Percentiles rank a stretch among this genome's conserved stretches.
Evolutionary conservation across 2,329 filamentous ascomycete species (phyloP).

Genomic region (Ilyonectria destructans): DNA sequence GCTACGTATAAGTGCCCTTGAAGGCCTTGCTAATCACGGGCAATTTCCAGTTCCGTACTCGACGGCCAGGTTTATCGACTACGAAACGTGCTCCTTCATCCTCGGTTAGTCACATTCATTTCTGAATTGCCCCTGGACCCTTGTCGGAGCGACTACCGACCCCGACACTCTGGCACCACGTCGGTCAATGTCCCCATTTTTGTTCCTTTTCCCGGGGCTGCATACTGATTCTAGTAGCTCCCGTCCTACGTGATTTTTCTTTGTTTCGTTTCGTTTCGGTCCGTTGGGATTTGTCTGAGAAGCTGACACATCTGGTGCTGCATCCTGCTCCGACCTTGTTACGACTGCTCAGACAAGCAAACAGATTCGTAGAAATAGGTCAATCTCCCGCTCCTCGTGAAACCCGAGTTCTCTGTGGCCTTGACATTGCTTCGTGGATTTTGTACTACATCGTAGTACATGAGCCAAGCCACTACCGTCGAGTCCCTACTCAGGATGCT

Average conservation of each 20-base stretch:
- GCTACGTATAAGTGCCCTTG: not conserved
- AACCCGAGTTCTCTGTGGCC: constrained; percentile 11
- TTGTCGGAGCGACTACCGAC: constrained; percentile 5
- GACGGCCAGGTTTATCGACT: not conserved
- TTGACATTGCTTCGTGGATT: constrained; percentile 6
- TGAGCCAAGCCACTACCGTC: not conserved
- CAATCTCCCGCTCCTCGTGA: constrained; percentile 15
- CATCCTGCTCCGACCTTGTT: constrained; percentile 1
- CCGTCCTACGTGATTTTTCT: constrained; percentile 15
- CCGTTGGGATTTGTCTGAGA: constrained; percentile 13
- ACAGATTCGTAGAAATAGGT: constrained; percentile 7
- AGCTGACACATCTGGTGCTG: constrained; percentile 4
- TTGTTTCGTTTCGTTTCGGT: constrained; percentile 27
- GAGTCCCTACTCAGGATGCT: constrained; percentile 5
- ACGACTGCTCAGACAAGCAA: not conserved
- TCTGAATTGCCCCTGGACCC: not conserved
- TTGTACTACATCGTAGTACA: constrained; percentile 3
- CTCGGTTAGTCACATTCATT: not conserved
- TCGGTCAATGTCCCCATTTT: constrained; percentile 15
- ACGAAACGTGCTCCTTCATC: not conserved
- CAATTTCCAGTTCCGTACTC: not conserved
- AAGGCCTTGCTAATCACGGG: not conserved
- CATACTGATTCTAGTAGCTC: constrained; percentile 7
- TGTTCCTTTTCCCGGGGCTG: constrained; percentile 2
- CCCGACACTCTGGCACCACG: constrained; percentile 15